These are phyloP conservation scores for Fusarium piperis DNA, from an alignment of 2,329 filamentous ascomycete genomes.

Conservation along the genomic window DNA sequence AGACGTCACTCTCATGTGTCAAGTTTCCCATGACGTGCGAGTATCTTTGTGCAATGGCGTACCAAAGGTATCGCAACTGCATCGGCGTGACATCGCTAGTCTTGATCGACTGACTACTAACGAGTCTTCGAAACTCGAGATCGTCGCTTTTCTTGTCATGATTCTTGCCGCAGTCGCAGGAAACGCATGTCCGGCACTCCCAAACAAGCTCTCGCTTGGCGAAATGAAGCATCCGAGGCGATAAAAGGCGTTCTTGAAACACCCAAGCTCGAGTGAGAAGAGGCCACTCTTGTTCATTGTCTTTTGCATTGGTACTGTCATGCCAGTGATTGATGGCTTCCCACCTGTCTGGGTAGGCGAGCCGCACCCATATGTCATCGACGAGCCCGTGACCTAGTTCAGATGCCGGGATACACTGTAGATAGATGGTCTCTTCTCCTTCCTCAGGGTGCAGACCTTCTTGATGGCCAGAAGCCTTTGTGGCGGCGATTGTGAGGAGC, in stretches of 20 bases:
- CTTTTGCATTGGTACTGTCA: background rate
- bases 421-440: background rate
- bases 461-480: slow-evolving; percentile 12
- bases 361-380: slow-evolving; percentile 14
- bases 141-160: slow-evolving; percentile 1
- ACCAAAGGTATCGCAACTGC: slow-evolving; percentile 16
- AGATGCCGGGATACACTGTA: slow-evolving; percentile 1
- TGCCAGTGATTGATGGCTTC: slow-evolving; percentile 11
- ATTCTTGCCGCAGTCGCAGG: slow-evolving; percentile 8
- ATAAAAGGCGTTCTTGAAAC: slow-evolving; percentile 26
- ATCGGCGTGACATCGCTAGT: slow-evolving; percentile 12
- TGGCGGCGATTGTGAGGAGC: slow-evolving; percentile 16
- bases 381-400: slow-evolving; percentile 4
- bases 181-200: slow-evolving; percentile 15
- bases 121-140: slow-evolving; percentile 11
- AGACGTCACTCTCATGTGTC: slow-evolving; percentile 17
- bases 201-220: slow-evolving; percentile 18
- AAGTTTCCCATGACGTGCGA: slow-evolving; percentile 15
- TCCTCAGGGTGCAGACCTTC: background rate
- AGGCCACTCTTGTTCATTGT: slow-evolving; percentile 9
- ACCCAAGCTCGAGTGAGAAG: slow-evolving; percentile 26
- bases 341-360: background rate
- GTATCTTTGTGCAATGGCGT: slow-evolving; percentile 15
- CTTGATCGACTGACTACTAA: slow-evolving; percentile 9
- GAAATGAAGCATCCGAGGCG: slow-evolving; percentile 24